Percentiles rank a stretch among this genome's conserved stretches.
These are phyloP conservation scores for Marchantia paleacea DNA, from an alignment of 225 moss, liverwort and hornwort species.

Conservation along the genomic window DNA sequence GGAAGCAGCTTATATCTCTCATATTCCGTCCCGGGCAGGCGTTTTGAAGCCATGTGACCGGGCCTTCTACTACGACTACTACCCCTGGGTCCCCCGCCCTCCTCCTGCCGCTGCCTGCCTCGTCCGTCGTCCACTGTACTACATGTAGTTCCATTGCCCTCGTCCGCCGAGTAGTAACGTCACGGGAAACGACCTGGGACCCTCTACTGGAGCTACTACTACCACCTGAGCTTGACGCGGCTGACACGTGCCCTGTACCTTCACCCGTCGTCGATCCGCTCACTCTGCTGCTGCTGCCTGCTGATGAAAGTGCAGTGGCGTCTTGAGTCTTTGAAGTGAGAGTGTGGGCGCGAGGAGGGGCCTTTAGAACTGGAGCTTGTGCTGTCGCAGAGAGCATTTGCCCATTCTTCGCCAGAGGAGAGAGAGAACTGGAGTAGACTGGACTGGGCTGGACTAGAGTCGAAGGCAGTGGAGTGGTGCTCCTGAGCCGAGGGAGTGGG, in stretches of 20 bases:
- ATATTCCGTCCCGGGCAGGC: too few species aligned
- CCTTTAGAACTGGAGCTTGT: neutral
- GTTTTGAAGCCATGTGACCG: too few species aligned
- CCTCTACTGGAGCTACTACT: neutral
- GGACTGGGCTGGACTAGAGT: too few species aligned
- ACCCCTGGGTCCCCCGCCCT: too few species aligned
- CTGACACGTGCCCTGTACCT: neutral
- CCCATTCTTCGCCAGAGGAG: neutral
- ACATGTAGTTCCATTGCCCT: neutral
- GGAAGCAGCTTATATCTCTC: too few species aligned
- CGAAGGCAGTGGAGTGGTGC: too few species aligned
- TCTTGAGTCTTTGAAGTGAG: neutral
- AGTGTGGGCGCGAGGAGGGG: neutral
- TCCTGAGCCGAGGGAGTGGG: neutral
- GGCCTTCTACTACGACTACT: too few species aligned
- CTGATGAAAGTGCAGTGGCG: neutral
- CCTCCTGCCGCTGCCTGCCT: neutral
- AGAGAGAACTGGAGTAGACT: too few species aligned
- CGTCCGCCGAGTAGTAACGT: neutral
- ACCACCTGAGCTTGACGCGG: neutral
- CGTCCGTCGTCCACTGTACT: neutral
- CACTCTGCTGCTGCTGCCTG: neutral
- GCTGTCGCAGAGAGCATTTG: neutral
- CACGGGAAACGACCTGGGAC: neutral
- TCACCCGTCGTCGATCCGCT: neutral